Base-by-base conservation (phyloP, 345 rosid species). In the Raphanus sativus region DNA sequence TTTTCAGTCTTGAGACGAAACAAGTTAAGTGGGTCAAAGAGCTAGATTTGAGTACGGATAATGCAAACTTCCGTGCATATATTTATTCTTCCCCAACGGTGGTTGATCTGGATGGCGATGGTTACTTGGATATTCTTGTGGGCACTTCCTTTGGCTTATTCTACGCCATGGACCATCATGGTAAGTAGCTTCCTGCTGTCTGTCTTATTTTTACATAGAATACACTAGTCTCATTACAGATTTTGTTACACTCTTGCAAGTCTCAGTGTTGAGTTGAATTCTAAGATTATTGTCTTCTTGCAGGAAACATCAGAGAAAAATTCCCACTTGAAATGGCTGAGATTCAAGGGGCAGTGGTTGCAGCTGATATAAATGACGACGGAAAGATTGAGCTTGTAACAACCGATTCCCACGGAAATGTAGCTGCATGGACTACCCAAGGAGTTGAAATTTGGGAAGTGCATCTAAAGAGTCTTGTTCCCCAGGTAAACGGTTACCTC, bases 321-420 rank as follows among this genome's bases (percentile, higher is more conserved):
- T 96, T 96, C 76, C 98, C 99, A 59, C 95, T 93, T 66, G 95
- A 91, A 86, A 91, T 96, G 99, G 98, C 97, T 24, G 99, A 96
- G 88, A 93, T 96, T 81, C 97, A 93, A 86, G 98, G 97, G 17
- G 85, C 92, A 24, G 97, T 91, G 24, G 90, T 91, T 85, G 98
- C 98, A 33, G 98, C 98, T 59, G 99, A 96, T 84, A 91, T 96
- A 67, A 93, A 96, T 82, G 99, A 93, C 79, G 99, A 96, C 88
- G 99, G 99, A 30, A 96, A 96, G 85, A 86, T 93, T 74, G 99
- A 96, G 78, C 89, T 96, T 28, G 91, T 96, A 60, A 93, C 99
- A 75, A 86, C 98, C 56, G 99, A 96, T 85, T 84, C 87, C 9
- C 98, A 96, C 83, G 99, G 97, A 82, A 96, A 93, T 86, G 85